These are phyloP conservation scores for Pythium coloratum DNA, from an alignment of 352 stramenopile genomes.

Conservation along the genomic window DNA sequence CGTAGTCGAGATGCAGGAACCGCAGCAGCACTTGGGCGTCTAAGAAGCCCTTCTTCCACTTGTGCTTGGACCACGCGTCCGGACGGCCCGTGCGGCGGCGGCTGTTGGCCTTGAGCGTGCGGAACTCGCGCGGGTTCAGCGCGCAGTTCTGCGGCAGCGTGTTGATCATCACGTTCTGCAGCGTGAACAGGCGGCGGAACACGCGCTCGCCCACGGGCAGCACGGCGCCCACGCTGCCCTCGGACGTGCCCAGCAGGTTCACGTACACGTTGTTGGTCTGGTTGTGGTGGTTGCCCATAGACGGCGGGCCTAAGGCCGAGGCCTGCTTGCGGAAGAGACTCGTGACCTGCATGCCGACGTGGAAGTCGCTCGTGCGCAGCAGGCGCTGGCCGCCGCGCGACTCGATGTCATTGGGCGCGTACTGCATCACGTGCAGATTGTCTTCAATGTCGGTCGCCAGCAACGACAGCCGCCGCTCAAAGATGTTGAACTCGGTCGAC, in stretches of 20 bases:
- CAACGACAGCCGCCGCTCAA: conserved; percentile 71
- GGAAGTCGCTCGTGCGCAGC: conserved; percentile 80
- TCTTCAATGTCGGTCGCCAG: conserved; percentile 81
- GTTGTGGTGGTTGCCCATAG: background rate
- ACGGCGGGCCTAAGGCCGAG: background rate
- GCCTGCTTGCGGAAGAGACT: conserved; percentile 80
- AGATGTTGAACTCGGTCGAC: conserved; percentile 81
- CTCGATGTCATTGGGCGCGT: conserved; percentile 81
- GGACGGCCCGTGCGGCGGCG: conserved; percentile 56
- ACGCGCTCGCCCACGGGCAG: conserved; percentile 77
- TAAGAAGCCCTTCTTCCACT: conserved; percentile 89
- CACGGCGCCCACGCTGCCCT: conserved; percentile 74
- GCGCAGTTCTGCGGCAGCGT: conserved; percentile 83
- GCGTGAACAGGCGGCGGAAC: conserved; percentile 84
- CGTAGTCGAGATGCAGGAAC: conserved; percentile 83
- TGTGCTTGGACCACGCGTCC: conserved; percentile 86
- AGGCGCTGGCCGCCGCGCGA: conserved; percentile 81
- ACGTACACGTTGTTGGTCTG: conserved; percentile 50
- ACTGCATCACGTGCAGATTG: conserved; percentile 89
- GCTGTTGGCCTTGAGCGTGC: conserved; percentile 69
- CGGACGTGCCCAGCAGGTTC: conserved; percentile 77
- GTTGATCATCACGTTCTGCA: conserved; percentile 91
- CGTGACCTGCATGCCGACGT: conserved; percentile 75
- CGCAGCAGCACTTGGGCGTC: conserved; percentile 78
- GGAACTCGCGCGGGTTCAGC: conserved; percentile 86